A percentile compares a stretch with the other conserved stretches of the same genome.
Conservation (phyloP, 768 basidiomycete species). For the Termitomyces sp. region DNA sequence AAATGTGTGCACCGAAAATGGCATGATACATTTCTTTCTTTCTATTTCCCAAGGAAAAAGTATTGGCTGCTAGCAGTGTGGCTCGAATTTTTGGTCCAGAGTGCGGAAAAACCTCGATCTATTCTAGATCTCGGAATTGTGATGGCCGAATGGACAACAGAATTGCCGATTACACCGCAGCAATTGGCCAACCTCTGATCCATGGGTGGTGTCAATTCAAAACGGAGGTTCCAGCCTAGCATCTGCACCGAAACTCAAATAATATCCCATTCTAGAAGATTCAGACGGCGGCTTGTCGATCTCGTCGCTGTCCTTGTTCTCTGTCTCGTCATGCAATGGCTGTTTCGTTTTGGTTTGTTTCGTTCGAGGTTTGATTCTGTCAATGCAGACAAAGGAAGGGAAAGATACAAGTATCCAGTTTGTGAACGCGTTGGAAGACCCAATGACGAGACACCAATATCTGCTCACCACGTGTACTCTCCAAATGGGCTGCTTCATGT, state of each 20-base stretch:
- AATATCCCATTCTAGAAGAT: not conserved
- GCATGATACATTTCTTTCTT: no score
- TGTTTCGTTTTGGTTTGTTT: not conserved
- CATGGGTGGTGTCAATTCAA: not conserved
- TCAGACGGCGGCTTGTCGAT: not conserved
- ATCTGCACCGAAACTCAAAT: not conserved
- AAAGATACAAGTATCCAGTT: not conserved
- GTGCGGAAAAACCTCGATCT: no score
- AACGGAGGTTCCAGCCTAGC: not conserved
- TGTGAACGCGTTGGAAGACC: conserved; percentile 5
- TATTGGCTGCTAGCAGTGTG: no score
- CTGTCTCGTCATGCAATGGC: not conserved
- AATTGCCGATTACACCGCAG: not conserved
- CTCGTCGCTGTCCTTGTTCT: not conserved
- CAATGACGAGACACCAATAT: conserved; percentile 10
- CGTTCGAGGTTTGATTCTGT: not conserved
- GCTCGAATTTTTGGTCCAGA: no score
- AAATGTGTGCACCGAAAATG: no score
- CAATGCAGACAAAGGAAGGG: not conserved
- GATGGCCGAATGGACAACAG: not conserved
- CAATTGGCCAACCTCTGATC: not conserved
- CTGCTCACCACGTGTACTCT: conserved; percentile 14
- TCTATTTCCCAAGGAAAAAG: no score
- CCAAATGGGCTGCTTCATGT: conserved; percentile 21
- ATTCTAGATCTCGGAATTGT: no score